A percentile compares a stretch with the other conserved stretches of the same genome.
Conservation (phyloP, 108 stramenopile species). For the Cyclotella cryptica region DNA sequence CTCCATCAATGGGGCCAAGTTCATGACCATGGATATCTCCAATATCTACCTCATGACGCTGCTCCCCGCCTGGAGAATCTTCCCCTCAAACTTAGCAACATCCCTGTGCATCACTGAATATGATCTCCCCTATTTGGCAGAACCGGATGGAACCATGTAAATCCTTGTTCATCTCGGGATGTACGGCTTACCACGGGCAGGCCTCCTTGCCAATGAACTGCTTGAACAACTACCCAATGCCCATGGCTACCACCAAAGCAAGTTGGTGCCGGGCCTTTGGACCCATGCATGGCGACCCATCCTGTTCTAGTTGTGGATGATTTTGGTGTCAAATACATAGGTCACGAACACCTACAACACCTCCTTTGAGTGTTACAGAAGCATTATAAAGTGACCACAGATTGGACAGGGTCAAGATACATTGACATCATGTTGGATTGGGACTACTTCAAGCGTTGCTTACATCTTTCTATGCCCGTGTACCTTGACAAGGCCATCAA, state of each 20-base stretch:
- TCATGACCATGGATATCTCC: neutral
- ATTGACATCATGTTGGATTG: conserved; percentile 43
- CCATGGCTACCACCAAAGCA: too few species aligned
- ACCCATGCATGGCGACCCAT: conserved; percentile 20
- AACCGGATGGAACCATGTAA: conserved; percentile 3
- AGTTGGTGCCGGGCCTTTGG: conserved; percentile 41
- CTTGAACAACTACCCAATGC: too few species aligned
- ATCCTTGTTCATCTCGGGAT: neutral
- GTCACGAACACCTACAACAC: neutral
- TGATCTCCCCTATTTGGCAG: neutral
- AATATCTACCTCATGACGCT: conserved; percentile 21
- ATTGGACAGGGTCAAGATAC: conserved; percentile 37
- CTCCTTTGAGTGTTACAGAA: conserved; percentile 9
- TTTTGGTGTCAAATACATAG: conserved; percentile 2
- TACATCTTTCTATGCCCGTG: conserved; percentile 37
- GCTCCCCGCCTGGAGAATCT: conserved; percentile 41
- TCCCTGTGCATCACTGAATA: conserved; percentile 41
- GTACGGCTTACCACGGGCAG: too few species aligned
- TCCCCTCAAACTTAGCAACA: conserved; percentile 16
- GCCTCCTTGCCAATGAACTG: too few species aligned
- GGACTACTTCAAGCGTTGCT: conserved; percentile 41
- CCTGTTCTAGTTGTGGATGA: conserved; percentile 2
- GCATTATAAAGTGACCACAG: conserved; percentile 25
- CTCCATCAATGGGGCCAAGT: too few species aligned
- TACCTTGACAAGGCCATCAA: conserved; percentile 12